These are phyloP conservation scores for Geotrichum phurueaensis DNA, from an alignment of 1,139 yeast genomes.

Conservation along the genomic window DNA sequence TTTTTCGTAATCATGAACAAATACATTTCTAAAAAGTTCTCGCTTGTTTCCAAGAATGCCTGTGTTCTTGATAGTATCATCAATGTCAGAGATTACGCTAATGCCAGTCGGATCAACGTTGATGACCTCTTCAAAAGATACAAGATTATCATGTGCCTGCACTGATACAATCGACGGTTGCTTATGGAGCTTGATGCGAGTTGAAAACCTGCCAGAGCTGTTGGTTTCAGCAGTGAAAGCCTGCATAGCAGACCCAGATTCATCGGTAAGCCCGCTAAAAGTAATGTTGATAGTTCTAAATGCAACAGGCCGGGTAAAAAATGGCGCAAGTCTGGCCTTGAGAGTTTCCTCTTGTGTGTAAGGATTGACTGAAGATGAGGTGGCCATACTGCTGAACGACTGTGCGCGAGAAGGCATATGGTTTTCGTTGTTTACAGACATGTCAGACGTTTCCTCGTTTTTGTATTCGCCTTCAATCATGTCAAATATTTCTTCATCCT, in stretches of 20 bases:
- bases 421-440: conserved; percentile 2
- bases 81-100: conserved; percentile 84
- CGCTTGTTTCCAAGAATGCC: conserved; percentile 87
- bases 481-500: conserved; percentile 28
- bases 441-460: background rate
- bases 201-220: conserved; percentile 36
- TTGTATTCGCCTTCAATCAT: conserved; percentile 19
- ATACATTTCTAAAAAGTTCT: conserved; percentile 69
- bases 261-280: conserved; percentile 11
- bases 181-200: conserved; percentile 29
- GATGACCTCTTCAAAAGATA: conserved; percentile 18
- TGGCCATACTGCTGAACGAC: background rate
- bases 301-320: conserved; percentile 29
- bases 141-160: conserved; percentile 23
- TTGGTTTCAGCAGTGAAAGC: conserved; percentile 24
- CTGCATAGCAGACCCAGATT: conserved; percentile 10
- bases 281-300: conserved; percentile 10
- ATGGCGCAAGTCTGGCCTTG: conserved; percentile 26
- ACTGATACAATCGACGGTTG: conserved; percentile 26
- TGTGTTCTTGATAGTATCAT: conserved; percentile 85
- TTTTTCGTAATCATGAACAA: conserved; percentile 55
- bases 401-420: conserved; percentile 7
- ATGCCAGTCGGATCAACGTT: conserved; percentile 43
- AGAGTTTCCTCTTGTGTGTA: conserved; percentile 21
- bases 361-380: conserved; percentile 1